Evolutionary conservation across 495 filamentous ascomycete genomes (phyloP).

Genomic region (Podospora appendiculata): DNA sequence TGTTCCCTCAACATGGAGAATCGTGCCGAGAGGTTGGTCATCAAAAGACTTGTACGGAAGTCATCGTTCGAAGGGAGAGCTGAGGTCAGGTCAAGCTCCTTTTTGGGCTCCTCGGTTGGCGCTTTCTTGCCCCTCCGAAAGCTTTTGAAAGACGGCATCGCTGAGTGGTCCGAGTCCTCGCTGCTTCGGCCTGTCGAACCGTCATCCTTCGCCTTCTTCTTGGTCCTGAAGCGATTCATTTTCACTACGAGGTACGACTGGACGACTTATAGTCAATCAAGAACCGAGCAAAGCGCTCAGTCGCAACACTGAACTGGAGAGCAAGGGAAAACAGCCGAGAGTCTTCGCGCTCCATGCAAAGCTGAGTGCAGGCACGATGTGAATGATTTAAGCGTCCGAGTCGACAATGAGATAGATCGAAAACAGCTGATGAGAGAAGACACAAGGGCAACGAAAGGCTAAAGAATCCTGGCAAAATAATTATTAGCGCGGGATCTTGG

Average conservation of each 20-base stretch:
- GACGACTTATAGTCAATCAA: not conserved
- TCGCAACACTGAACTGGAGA: not conserved
- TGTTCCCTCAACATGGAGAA: slow-evolving; percentile 96
- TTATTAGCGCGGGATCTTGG: no score
- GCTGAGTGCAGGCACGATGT: no score
- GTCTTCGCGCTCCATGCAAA: no score
- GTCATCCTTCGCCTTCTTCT: slow-evolving; percentile 60
- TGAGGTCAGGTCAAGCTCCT: slow-evolving; percentile 60
- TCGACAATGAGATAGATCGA: no score
- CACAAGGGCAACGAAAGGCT: no score
- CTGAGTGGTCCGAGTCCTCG: slow-evolving; percentile 41
- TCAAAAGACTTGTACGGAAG: slow-evolving; percentile 93
- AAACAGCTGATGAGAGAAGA: no score
- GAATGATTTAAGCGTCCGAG: no score
- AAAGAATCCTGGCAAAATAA: no score
- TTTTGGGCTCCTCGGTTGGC: slow-evolving; percentile 49
- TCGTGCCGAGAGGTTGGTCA: slow-evolving; percentile 88
- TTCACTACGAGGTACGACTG: slow-evolving; percentile 4
- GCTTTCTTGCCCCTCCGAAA: slow-evolving; percentile 52
- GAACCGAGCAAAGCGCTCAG: not conserved
- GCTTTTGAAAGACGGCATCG: slow-evolving; percentile 41
- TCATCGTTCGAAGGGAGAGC: slow-evolving; percentile 78
- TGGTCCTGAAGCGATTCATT: slow-evolving; percentile 72
- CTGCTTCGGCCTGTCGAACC: slow-evolving; percentile 37
- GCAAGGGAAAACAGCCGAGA: not conserved